Conservation (phyloP, 441 rosid genomes). For the Dalechampia spathulata region DNA sequence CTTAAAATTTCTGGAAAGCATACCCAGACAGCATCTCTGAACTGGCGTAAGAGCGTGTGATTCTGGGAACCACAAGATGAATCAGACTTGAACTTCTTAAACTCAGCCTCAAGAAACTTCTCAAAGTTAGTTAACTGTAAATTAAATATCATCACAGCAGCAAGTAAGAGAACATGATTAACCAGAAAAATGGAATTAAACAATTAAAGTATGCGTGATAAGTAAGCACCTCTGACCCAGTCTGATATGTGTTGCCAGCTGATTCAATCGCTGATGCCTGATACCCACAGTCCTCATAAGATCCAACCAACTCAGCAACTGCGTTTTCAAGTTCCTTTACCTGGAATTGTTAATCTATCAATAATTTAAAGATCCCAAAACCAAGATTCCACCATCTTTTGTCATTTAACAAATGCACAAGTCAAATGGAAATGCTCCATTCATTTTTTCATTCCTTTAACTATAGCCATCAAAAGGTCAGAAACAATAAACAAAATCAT, state of each 20-base stretch:
- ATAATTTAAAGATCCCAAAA: slow-evolving; percentile 1
- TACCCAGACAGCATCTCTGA: slow-evolving; percentile 85
- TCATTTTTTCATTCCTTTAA: no score
- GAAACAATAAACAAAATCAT: no score
- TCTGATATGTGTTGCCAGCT: slow-evolving; percentile 46
- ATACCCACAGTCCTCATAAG: slow-evolving; percentile 41
- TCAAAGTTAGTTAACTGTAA: slow-evolving; percentile 69
- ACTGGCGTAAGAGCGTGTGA: slow-evolving; percentile 56
- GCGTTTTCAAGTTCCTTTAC: slow-evolving; percentile 69
- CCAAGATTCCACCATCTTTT: neutral
- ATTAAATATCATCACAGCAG: slow-evolving; percentile 12
- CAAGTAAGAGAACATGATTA: slow-evolving; percentile 3
- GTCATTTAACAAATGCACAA: neutral
- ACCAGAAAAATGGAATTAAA: neutral
- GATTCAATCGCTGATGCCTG: slow-evolving; percentile 54
- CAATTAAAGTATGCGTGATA: neutral
- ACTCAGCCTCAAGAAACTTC: slow-evolving; percentile 57
- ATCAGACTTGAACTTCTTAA: slow-evolving; percentile 39
- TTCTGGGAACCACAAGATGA: slow-evolving; percentile 37
- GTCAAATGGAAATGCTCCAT: neutral
- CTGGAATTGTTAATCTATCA: slow-evolving; percentile 28
- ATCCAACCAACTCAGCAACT: slow-evolving; percentile 45
- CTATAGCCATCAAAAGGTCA: no score
- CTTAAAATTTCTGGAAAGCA: slow-evolving; percentile 12
- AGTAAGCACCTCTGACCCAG: slow-evolving; percentile 43